Conservation (phyloP, 2,329 filamentous ascomycete genomes). For the Clathrospora elynae region DNA sequence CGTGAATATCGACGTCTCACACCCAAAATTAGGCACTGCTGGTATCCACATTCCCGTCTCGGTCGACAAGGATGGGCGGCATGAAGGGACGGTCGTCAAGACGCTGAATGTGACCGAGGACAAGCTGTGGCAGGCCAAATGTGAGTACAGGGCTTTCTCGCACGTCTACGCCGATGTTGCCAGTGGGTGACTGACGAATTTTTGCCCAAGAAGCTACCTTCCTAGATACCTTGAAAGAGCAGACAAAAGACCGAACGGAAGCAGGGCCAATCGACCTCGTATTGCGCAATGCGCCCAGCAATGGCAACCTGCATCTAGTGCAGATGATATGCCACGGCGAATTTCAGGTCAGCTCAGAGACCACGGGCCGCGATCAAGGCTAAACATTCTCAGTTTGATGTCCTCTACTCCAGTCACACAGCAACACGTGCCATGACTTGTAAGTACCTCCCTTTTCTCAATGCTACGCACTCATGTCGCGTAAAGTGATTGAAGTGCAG, state of each 20-base stretch:
- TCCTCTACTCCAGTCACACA: slow-evolving; percentile 83
- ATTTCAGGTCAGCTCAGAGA: slow-evolving; percentile 63
- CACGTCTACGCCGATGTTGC: not conserved
- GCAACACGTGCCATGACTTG: slow-evolving; percentile 59
- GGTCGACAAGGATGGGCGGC: slow-evolving; percentile 61
- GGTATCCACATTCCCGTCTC: slow-evolving; percentile 70
- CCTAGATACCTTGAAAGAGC: slow-evolving; percentile 63
- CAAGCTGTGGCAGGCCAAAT: slow-evolving; percentile 78
- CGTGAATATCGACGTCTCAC: slow-evolving; percentile 71
- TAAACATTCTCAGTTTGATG: slow-evolving; percentile 69
- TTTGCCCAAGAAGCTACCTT: slow-evolving; percentile 61
- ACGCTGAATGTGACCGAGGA: slow-evolving; percentile 69
- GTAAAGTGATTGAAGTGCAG: not conserved
- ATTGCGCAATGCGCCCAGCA: slow-evolving; percentile 64
- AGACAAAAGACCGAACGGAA: slow-evolving; percentile 52
- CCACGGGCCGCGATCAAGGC: not conserved
- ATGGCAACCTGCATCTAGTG: slow-evolving; percentile 81
- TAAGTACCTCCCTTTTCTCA: slow-evolving; percentile 35
- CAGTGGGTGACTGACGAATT: slow-evolving; percentile 19
- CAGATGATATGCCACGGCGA: slow-evolving; percentile 86
- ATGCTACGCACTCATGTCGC: not conserved
- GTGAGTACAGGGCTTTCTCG: slow-evolving; percentile 46
- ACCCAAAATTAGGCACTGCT: slow-evolving; percentile 75
- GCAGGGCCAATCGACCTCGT: slow-evolving; percentile 51
- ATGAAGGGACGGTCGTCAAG: slow-evolving; percentile 72